Evolutionary conservation across 2,329 filamentous ascomycete genomes (phyloP).

Genomic region (Aspergillus pseudoterreus): DNA sequence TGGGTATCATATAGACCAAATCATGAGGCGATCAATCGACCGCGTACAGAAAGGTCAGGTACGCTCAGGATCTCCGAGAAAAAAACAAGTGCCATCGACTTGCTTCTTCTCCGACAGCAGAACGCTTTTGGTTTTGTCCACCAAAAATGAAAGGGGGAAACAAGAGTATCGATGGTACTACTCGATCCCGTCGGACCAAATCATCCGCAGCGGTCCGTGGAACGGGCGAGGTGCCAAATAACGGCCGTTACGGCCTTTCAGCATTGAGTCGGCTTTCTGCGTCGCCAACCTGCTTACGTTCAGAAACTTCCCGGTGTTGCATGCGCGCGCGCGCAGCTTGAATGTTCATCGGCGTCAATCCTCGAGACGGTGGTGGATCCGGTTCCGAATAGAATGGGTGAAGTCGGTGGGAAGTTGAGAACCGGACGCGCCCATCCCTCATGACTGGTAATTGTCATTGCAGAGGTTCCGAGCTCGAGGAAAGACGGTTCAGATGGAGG

Average conservation of each 20-base stretch:
- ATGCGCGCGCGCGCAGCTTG: conserved; percentile 66
- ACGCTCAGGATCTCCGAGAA: background rate
- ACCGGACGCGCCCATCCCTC: conserved; percentile 62
- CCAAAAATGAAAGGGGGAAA: background rate
- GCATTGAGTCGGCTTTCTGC: conserved; percentile 70
- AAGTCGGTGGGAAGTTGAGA: conserved; percentile 39
- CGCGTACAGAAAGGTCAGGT: background rate
- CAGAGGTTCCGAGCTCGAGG: conserved; percentile 90
- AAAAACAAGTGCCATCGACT: background rate
- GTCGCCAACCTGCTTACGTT: conserved; percentile 87
- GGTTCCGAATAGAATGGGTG: conserved; percentile 36
- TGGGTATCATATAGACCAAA: conserved; percentile 10
- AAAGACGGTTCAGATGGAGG: conserved; percentile 92
- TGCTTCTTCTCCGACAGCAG: background rate
- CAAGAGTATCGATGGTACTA: background rate
- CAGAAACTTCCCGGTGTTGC: conserved; percentile 70
- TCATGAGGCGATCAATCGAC: background rate
- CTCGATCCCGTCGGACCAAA: too few species aligned
- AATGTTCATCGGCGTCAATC: conserved; percentile 51
- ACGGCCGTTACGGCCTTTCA: conserved; percentile 25
- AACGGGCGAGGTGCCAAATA: conserved; percentile 7
- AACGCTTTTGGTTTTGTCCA: background rate
- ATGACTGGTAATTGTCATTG: conserved; percentile 90
- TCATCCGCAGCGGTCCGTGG: background rate
- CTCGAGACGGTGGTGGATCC: conserved; percentile 40